Evolutionary conservation across 164 flowering plant species (phyloP).

Genomic region (Magnolia sinica): DNA sequence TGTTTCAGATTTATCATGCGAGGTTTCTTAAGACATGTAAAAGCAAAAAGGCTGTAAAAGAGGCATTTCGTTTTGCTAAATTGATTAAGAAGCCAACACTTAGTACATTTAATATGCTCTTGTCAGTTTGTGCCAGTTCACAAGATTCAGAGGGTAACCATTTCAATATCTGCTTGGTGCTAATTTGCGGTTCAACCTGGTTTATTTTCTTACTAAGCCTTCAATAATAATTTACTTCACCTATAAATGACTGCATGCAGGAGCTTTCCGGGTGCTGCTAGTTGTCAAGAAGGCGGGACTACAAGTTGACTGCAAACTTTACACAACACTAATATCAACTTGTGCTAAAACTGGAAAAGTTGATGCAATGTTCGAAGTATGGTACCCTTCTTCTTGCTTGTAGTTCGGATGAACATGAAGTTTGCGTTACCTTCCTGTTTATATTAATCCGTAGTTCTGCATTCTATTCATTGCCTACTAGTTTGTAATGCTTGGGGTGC

Average conservation of each 20-base stretch:
- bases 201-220: background rate
- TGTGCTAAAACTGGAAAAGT: slow-evolving; percentile 94
- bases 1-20: slow-evolving; percentile 70
- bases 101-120: slow-evolving; percentile 94
- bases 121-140: slow-evolving; percentile 84
- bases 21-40: slow-evolving; percentile 63
- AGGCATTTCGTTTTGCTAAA: slow-evolving; percentile 72
- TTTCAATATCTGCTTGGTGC: background rate
- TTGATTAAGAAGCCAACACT: slow-evolving; percentile 71
- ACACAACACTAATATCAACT: slow-evolving; percentile 85
- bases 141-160: slow-evolving; percentile 78
- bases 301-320: slow-evolving; percentile 87
- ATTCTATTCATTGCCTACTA: background rate
- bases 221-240: background rate
- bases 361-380: slow-evolving; percentile 92
- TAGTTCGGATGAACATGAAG: background rate
- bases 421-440: background rate
- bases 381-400: slow-evolving; percentile 8
- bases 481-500: too few species aligned
- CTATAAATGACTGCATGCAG: slow-evolving; percentile 30
- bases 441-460: background rate
- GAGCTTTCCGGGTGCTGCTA: slow-evolving; percentile 69
- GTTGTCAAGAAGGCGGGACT: slow-evolving; percentile 69
- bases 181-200: background rate
- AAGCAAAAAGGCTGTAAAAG: slow-evolving; percentile 67